These are phyloP conservation scores for Fusarium sp. DNA, from an alignment of 2,329 filamentous ascomycete species.

Conservation along the genomic window DNA sequence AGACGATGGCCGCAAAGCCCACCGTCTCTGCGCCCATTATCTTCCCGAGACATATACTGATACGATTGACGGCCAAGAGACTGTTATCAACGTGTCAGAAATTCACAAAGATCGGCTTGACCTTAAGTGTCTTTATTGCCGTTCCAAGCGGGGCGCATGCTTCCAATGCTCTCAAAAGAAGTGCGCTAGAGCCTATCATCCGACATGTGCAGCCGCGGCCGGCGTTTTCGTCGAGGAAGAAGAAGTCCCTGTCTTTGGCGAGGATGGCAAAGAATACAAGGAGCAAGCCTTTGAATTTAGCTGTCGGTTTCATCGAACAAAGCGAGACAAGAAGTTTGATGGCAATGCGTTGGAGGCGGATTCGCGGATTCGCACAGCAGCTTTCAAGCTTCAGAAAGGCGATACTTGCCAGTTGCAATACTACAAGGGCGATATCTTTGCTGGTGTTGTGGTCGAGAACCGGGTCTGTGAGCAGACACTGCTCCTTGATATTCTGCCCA, in stretches of 20 bases:
- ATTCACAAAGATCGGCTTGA: conserved; percentile 89
- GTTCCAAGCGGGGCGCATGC: conserved; percentile 92
- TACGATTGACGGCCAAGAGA: conserved; percentile 73
- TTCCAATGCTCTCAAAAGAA: conserved; percentile 97
- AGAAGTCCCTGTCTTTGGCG: conserved; percentile 84
- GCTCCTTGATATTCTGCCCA: conserved; percentile 83
- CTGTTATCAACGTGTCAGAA: conserved; percentile 78
- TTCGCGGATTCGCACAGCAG: conserved; percentile 72
- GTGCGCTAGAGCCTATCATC: conserved; percentile 91
- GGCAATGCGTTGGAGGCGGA: conserved; percentile 75
- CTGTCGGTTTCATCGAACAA: conserved; percentile 91
- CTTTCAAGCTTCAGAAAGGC: conserved; percentile 72
- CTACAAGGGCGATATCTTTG: conserved; percentile 86
- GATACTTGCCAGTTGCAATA: conserved; percentile 90
- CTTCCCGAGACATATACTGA: conserved; percentile 92
- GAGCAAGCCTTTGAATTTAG: conserved; percentile 92
- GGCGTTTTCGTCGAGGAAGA: conserved; percentile 92
- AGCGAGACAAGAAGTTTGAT: conserved; percentile 80
- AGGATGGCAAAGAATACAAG: conserved; percentile 91
- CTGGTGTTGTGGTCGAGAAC: conserved; percentile 87
- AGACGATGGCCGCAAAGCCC: conserved; percentile 86
- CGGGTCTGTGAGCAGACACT: conserved; percentile 76
- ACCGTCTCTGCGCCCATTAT: conserved; percentile 88
- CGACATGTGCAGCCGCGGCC: conserved; percentile 90
- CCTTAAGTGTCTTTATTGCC: conserved; percentile 93